These are phyloP conservation scores for Dacryopinax spathularia DNA, from an alignment of 768 basidiomycete genomes.

Conservation along the genomic window DNA sequence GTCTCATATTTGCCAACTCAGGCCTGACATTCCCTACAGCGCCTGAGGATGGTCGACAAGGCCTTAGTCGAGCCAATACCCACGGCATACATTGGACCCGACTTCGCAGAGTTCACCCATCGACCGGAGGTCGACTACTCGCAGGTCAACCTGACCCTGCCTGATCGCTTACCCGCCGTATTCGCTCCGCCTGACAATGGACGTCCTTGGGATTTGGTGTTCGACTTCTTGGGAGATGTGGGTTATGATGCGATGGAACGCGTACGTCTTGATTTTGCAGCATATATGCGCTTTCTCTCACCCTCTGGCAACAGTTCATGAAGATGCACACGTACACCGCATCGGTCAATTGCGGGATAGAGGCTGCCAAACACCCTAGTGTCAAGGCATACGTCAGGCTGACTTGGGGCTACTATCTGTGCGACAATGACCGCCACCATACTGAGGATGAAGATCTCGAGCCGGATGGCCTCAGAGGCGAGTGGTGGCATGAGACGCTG, in stretches of 20 bases:
- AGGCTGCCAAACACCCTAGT: slow-evolving; percentile 56
- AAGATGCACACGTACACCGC: slow-evolving; percentile 57
- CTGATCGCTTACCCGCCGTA: slow-evolving; percentile 14
- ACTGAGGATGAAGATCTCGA: slow-evolving; percentile 63
- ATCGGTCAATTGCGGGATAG: slow-evolving; percentile 51
- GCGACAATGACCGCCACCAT: slow-evolving; percentile 43
- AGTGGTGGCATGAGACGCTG: slow-evolving; percentile 81
- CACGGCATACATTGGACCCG: slow-evolving; percentile 58
- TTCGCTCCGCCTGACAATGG: slow-evolving; percentile 62
- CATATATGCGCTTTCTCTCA: slow-evolving; percentile 7
- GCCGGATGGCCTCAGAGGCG: slow-evolving; percentile 53
- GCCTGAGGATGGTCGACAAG: slow-evolving; percentile 59
- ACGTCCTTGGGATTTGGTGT: slow-evolving; percentile 62
- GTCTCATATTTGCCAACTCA: background rate
- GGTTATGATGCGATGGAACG: slow-evolving; percentile 59
- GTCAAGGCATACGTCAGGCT: slow-evolving; percentile 68
- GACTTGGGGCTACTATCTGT: slow-evolving; percentile 61
- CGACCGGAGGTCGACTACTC: slow-evolving; percentile 62
- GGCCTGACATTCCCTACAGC: slow-evolving; percentile 29
- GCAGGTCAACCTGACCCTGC: slow-evolving; percentile 64
- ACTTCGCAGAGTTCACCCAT: slow-evolving; percentile 55
- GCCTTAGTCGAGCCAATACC: slow-evolving; percentile 53
- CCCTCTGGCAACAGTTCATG: slow-evolving; percentile 60
- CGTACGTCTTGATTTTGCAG: slow-evolving; percentile 30
- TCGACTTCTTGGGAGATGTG: slow-evolving; percentile 74